Percentiles rank a stretch among this genome's conserved stretches.
phyloP scores from a whole-genome alignment of 1,284 basidiomycete species.

The Tylopilus orsonianus region DNA sequence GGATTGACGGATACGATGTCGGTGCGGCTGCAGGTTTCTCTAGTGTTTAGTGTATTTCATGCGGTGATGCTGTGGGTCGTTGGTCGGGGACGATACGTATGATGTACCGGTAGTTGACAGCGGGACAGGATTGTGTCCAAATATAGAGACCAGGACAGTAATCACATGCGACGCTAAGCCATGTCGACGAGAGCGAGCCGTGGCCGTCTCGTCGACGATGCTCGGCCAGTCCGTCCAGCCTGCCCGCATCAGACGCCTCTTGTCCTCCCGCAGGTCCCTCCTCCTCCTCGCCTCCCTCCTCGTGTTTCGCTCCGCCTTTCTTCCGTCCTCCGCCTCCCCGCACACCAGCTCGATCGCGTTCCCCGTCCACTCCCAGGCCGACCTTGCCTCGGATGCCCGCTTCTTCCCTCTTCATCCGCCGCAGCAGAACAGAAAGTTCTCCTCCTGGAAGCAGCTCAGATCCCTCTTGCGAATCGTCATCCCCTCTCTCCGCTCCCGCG shows the following conservation, averaged over 20 bases:
- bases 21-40: constrained; percentile 39
- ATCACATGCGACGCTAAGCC: no score
- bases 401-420: constrained; percentile 47
- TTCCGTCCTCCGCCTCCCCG: not conserved
- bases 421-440: constrained; percentile 42
- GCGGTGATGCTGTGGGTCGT: constrained; percentile 29
- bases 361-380: constrained; percentile 41
- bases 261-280: constrained; percentile 4
- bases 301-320: constrained; percentile 26
- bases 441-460: constrained; percentile 78
- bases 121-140: no score
- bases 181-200: no score
- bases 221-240: not conserved
- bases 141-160: no score
- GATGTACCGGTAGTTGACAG: no score
- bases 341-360: constrained; percentile 19
- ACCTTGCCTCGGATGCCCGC: constrained; percentile 46
- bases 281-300: constrained; percentile 26
- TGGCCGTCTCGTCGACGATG: constrained; percentile 27
- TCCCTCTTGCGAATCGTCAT: constrained; percentile 80
- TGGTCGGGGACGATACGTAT: no score
- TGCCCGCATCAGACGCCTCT: not conserved
- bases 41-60: constrained; percentile 42
- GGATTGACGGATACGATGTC: constrained; percentile 49
- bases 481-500: constrained; percentile 71